Percentiles rank a stretch among this genome's conserved stretches.
Conservation (phyloP, 2,329 filamentous ascomycete species). For the Penicillium brasilianum region DNA sequence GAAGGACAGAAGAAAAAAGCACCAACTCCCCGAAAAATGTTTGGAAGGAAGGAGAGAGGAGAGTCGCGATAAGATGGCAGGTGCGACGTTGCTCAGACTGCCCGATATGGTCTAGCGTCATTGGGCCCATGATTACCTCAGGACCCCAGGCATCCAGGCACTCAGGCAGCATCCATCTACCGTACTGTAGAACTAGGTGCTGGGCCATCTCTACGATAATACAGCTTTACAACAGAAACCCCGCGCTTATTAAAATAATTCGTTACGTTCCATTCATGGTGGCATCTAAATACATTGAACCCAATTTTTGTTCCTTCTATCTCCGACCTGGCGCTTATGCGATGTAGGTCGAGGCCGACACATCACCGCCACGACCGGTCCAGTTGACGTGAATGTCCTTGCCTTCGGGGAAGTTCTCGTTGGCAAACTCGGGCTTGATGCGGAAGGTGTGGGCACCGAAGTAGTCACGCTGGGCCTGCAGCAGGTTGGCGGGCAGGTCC, state of each 20-base stretch:
- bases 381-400: constrained; percentile 99
- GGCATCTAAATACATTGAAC: constrained; percentile 36
- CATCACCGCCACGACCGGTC: constrained; percentile 96
- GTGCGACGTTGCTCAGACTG: constrained; percentile 19
- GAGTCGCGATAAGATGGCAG: constrained; percentile 25
- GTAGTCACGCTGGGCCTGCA: constrained; percentile 99
- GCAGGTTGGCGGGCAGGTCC: constrained; percentile 95
- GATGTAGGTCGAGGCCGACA: constrained; percentile 96
- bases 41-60: constrained; percentile 19
- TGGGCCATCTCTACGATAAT: neutral
- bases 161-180: constrained; percentile 6
- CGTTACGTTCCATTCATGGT: constrained; percentile 35
- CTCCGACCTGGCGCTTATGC: constrained; percentile 65
- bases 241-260: constrained; percentile 20
- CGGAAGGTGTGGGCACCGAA: constrained; percentile 93
- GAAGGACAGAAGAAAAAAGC: constrained; percentile 5
- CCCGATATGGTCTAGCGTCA: constrained; percentile 18
- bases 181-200: neutral
- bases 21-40: constrained; percentile 9
- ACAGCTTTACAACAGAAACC: neutral
- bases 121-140: constrained; percentile 8
- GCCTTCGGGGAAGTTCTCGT: constrained; percentile 78
- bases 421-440: constrained; percentile 80
- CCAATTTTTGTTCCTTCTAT: constrained; percentile 32
- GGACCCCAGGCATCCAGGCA: constrained; percentile 5